phyloP scores from a whole-genome alignment of 805 yeast species.

The Komagataella mondaviorum region DNA sequence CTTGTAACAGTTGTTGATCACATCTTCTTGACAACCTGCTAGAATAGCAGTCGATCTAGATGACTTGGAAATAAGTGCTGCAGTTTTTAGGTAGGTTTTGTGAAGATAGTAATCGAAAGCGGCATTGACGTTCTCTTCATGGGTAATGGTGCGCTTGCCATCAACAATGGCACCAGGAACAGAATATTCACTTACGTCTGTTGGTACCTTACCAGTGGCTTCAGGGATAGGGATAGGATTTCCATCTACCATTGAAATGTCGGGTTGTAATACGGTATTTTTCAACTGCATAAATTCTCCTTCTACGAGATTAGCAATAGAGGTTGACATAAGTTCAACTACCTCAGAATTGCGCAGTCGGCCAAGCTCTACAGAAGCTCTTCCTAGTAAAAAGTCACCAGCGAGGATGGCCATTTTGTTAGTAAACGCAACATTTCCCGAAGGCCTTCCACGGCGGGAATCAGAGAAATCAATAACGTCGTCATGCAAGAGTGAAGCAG shows the following conservation, averaged over 20 bases:
- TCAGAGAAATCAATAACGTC: conserved; percentile 91
- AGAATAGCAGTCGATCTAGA: conserved; percentile 88
- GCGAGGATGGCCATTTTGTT: conserved; percentile 97
- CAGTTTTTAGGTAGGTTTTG: conserved; percentile 92
- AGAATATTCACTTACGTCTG: conserved; percentile 43
- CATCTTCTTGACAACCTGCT: conserved; percentile 63
- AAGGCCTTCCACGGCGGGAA: conserved; percentile 78
- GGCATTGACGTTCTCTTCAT: conserved; percentile 57
- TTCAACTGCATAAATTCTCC: conserved; percentile 98
- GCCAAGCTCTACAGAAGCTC: conserved; percentile 94
- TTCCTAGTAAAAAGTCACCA: conserved; percentile 88
- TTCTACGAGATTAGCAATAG: conserved; percentile 93
- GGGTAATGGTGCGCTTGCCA: conserved; percentile 23
- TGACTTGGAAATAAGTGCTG: conserved; percentile 86
- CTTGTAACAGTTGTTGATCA: conserved; percentile 79
- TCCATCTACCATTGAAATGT: conserved; percentile 31
- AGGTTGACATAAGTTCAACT: conserved; percentile 85
- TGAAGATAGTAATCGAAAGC: conserved; percentile 93
- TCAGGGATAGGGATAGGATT: conserved; percentile 32
- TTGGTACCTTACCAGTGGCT: conserved; percentile 52
- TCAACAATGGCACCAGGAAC: conserved; percentile 12
- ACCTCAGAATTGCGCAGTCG: conserved; percentile 94
- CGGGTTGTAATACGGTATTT: conserved; percentile 63
- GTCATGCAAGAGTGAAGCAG: conserved; percentile 90
- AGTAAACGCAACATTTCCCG: conserved; percentile 87